Base-by-base conservation (phyloP, 257 asterid species). In the Ballota nigra region DNA sequence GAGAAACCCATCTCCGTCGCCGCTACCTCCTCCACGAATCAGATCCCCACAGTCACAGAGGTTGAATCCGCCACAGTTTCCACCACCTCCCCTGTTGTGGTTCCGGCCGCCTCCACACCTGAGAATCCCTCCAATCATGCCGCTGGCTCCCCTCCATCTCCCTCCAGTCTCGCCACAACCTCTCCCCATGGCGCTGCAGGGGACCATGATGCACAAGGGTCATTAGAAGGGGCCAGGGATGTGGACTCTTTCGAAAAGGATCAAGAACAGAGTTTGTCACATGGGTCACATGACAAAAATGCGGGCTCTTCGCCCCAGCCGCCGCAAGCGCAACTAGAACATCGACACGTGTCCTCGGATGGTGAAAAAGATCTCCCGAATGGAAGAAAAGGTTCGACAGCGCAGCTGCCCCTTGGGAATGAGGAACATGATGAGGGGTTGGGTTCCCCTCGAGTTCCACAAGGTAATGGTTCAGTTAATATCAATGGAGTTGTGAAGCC, bases 401-500 rank as follows among this genome's bases (percentile, higher is more conserved):
- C 11, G 3, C 71, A 52, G 51, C 53, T 20, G 55, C 75, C 71
- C 8, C 3, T 26, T 20, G 77, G 52, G 26, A 24, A 51, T 24
- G 79, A 58, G 29, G 38, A n/a, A 4, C 78, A 16, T 15, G 63
- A 62, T 33, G 79, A 73, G 24, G 66, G 67, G 15, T 57, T 29
- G 60, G 76, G 13, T 8, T 47, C 69, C 2, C 26, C 65, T 16
- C 73, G 56, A 24, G 43, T 22, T 34, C 33, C 73, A 13, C n/a
- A n/a, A 11, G 83, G 45, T 8, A 67, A 75, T 67, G 83, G 68
- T 12, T 60, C 49, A 0, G 77, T n/a, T 15, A 76, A 33, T 52
- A 63, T 18, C 23, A 74, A 74, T 51, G 82, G 75, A 49, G 45
- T 53, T 28, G 74, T 69, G 49, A 68, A 77, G 74, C 80, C 69